Percentiles rank a stretch among this genome's conserved stretches.
Conservation (phyloP, 352 stramenopile species). For the Globisporangium nodosum region DNA sequence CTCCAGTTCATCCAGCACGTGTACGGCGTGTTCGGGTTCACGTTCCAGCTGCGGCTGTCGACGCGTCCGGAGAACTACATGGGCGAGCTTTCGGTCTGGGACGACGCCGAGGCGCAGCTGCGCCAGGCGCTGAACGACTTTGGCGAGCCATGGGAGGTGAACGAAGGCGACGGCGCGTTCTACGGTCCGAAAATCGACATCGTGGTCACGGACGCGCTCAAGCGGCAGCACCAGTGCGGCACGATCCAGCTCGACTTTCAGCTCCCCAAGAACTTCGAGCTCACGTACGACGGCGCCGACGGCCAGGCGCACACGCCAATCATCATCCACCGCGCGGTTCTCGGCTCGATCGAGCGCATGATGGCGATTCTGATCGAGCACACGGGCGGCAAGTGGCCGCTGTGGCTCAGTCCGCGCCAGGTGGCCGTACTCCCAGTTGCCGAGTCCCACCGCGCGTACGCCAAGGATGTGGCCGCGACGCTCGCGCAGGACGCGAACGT, state of each 20-base stretch:
- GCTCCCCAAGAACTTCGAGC: slow-evolving; percentile 94
- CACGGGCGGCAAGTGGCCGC: slow-evolving; percentile 93
- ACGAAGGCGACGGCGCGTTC: slow-evolving; percentile 95
- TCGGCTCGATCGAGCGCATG: slow-evolving; percentile 97
- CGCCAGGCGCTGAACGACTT: slow-evolving; percentile 61
- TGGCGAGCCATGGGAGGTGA: slow-evolving; percentile 73
- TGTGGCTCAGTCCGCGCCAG: slow-evolving; percentile 92
- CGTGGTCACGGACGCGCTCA: slow-evolving; percentile 95
- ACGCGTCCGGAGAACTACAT: slow-evolving; percentile 95
- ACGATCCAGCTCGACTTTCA: slow-evolving; percentile 99
- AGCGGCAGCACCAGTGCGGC: slow-evolving; percentile 95
- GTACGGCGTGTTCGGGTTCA: slow-evolving; percentile 94
- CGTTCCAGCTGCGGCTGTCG: slow-evolving; percentile 91
- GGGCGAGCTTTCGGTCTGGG: slow-evolving; percentile 92
- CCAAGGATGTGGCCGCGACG: slow-evolving; percentile 34
- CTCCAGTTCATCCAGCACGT: slow-evolving; percentile 94
- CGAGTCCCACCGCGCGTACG: slow-evolving; percentile 61
- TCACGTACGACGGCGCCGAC: slow-evolving; percentile 90
- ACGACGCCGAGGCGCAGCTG: slow-evolving; percentile 84
- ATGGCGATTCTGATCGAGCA: slow-evolving; percentile 98
- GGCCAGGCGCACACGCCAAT: slow-evolving; percentile 91
- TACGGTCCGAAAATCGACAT: slow-evolving; percentile 98
- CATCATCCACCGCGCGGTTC: slow-evolving; percentile 97
- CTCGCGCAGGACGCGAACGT: slow-evolving; percentile 36
- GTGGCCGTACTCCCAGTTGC: slow-evolving; percentile 69